phyloP scores from a whole-genome alignment of 208 protist genomes.

The Leishmania mexicana region DNA sequence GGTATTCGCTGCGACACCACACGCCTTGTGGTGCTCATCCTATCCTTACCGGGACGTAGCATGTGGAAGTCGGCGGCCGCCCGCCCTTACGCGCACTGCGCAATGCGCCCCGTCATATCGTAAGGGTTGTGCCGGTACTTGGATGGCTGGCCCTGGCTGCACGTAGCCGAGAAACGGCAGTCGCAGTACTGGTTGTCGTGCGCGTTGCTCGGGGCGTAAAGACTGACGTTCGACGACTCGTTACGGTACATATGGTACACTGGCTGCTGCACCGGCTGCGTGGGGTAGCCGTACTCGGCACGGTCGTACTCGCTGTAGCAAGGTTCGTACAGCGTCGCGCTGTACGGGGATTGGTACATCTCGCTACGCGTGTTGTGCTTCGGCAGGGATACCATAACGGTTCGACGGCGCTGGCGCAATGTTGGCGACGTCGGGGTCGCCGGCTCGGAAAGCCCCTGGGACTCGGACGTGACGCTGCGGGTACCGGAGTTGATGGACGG shows the following conservation, averaged over 20 bases:
- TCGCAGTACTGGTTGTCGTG: constrained; percentile 31
- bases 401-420: constrained; percentile 41
- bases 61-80: background rate
- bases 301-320: constrained; percentile 29
- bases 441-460: constrained; percentile 2
- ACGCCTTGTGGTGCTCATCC: background rate
- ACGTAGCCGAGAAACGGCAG: constrained; percentile 62
- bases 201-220: background rate
- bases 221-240: constrained; percentile 2
- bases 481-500: constrained; percentile 25
- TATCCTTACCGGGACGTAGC: background rate
- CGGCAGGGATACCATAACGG: constrained; percentile 66
- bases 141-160: constrained; percentile 54
- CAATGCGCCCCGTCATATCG: constrained; percentile 35
- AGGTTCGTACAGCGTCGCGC: constrained; percentile 14
- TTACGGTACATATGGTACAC: background rate
- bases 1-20: background rate
- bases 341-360: constrained; percentile 32
- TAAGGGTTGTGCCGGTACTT: constrained; percentile 91
- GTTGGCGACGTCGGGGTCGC: constrained; percentile 10
- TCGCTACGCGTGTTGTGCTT: constrained; percentile 37
- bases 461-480: constrained; percentile 20
- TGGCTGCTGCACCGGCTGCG: constrained; percentile 2
- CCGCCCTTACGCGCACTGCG: constrained; percentile 23
- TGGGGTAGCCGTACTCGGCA: constrained; percentile 27